These are phyloP conservation scores for Turnera subulata DNA, from an alignment of 345 rosid species.

Conservation along the genomic window DNA sequence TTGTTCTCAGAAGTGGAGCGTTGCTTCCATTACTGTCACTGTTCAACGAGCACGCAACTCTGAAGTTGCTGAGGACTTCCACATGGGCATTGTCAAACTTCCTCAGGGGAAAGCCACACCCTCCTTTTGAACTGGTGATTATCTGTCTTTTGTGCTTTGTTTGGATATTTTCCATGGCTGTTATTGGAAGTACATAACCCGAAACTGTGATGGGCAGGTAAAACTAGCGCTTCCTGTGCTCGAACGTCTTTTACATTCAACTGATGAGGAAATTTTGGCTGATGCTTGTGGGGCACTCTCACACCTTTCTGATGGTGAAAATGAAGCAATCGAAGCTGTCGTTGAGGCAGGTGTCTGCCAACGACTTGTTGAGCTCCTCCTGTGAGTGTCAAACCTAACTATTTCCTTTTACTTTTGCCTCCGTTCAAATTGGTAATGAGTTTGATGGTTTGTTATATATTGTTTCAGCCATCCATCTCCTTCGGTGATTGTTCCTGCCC, in stretches of 20 bases:
- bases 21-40: slow-evolving; percentile 60
- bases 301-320: slow-evolving; percentile 35
- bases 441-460: no score
- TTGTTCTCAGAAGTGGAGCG: slow-evolving; percentile 63
- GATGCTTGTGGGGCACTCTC: slow-evolving; percentile 44
- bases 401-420: no score
- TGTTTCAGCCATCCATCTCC: slow-evolving; percentile 24
- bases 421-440: slow-evolving; percentile 8
- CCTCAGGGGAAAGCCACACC: slow-evolving; percentile 71
- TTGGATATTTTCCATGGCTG: no score
- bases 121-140: slow-evolving; percentile 64
- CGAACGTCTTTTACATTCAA: slow-evolving; percentile 19
- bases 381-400: no score
- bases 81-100: slow-evolving; percentile 75
- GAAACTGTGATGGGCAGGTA: slow-evolving; percentile 34
- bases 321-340: slow-evolving; percentile 35
- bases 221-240: slow-evolving; percentile 30
- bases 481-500: slow-evolving; percentile 31
- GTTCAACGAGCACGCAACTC: slow-evolving; percentile 56
- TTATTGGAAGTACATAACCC: no score
- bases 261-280: slow-evolving; percentile 31
- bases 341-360: slow-evolving; percentile 35
- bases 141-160: background rate
- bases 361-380: slow-evolving; percentile 33
- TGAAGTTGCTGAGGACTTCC: slow-evolving; percentile 71